These are phyloP conservation scores for Globisporangium acanthophoron DNA, from an alignment of 352 stramenopile genomes.

Conservation along the genomic window DNA sequence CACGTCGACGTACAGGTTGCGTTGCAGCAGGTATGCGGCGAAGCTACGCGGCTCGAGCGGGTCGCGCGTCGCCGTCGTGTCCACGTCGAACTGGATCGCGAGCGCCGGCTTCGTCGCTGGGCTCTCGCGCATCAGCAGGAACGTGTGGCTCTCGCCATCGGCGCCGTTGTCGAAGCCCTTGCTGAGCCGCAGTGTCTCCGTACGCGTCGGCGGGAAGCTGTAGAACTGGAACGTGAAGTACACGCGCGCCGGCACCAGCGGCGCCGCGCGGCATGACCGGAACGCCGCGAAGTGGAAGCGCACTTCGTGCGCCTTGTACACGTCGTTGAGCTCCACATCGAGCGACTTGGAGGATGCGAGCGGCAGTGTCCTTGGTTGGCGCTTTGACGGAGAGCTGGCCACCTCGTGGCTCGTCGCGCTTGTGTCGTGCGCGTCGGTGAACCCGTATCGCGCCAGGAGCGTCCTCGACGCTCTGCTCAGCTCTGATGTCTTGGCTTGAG, in stretches of 20 bases:
- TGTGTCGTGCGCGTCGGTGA: slow-evolving; percentile 57
- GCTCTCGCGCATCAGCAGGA: slow-evolving; percentile 60
- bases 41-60: slow-evolving; percentile 74
- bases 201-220: slow-evolving; percentile 81
- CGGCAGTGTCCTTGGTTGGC: slow-evolving; percentile 15
- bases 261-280: slow-evolving; percentile 17
- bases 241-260: slow-evolving; percentile 33
- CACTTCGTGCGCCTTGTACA: slow-evolving; percentile 80
- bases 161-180: slow-evolving; percentile 40
- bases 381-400: slow-evolving; percentile 14
- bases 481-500: slow-evolving; percentile 30
- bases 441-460: slow-evolving; percentile 76
- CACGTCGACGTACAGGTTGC: slow-evolving; percentile 87
- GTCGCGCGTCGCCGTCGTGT: slow-evolving; percentile 52
- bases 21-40: slow-evolving; percentile 81
- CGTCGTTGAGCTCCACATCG: slow-evolving; percentile 69
- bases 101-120: slow-evolving; percentile 56
- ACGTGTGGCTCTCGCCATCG: slow-evolving; percentile 27
- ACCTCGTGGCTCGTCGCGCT: slow-evolving; percentile 10
- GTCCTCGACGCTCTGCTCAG: slow-evolving; percentile 83
- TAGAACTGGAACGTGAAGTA: slow-evolving; percentile 95
- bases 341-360: slow-evolving; percentile 31
- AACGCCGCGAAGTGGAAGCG: slow-evolving; percentile 90
- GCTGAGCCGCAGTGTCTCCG: slow-evolving; percentile 69
- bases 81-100: slow-evolving; percentile 72